Evolutionary conservation across 441 rosid species (phyloP), one percentile per base, ranked within the genome.

Genomic region (Francoa sonchifolia): DNA sequence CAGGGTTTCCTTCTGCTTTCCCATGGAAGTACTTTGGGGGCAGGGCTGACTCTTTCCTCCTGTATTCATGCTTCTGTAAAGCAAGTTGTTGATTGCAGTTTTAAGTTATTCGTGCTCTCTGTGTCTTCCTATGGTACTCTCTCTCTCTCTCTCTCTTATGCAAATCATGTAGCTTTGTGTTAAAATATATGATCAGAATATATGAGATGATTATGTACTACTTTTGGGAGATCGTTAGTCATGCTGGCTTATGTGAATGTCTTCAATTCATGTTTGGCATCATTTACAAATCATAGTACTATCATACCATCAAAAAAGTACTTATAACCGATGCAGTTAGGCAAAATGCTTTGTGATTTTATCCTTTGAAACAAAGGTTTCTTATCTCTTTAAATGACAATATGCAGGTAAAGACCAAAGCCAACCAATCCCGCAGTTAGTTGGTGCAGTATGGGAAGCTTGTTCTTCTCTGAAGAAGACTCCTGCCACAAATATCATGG

Each of bases 371-470:
- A n/a, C n/a, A n/a, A n/a, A n/a, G n/a, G n/a, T n/a, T n/a, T n/a
- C n/a, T n/a, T n/a, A n/a, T 36, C 30, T 33, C 34, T 20, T 31
- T 15, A 32, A 23, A 33, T 46, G 5, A 42, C 42, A 29, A 23
- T 12, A 40, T 32, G 65, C 79, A 81, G 80, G 81, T 19, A 67
- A 74, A 44, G 75, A 65, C 46, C 53, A 59, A 35, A 66, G 61
- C 58, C 57, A 50, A 0, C 30, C 62, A 0, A 73, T 89, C 18
- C 84, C 94, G 0, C 82, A 65, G 62, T 67, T 76, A 9, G 84
- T 74, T 22, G 96, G 98, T 52, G 64, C 73, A 15, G 85, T 90
- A 11, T 90, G 98, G 98, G 95, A 85, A 44, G 74, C 93, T 5
- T 90, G 98, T 33, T 56, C 79, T 27, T 59, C 82, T 60, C 79